Conservation (phyloP, 2,329 filamentous ascomycete genomes). For the Aspergillus transmontanensis region DNA sequence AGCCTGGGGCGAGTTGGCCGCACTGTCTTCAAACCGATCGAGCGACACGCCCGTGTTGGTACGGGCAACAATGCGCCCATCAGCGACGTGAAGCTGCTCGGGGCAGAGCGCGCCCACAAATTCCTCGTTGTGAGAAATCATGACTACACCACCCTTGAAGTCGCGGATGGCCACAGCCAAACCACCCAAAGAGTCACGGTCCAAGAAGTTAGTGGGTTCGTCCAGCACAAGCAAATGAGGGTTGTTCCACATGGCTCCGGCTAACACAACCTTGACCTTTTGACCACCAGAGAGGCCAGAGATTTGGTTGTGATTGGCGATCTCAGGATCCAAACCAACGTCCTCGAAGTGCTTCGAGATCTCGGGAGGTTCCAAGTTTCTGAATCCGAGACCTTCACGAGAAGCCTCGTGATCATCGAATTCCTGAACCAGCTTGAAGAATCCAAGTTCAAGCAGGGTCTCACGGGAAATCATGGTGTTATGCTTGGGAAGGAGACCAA, state of each 20-base stretch:
- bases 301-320: slow-evolving; percentile 98
- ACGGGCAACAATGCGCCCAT: slow-evolving; percentile 83
- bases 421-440: slow-evolving; percentile 92
- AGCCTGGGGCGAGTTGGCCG: slow-evolving; percentile 60
- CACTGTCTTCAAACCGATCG: slow-evolving; percentile 84
- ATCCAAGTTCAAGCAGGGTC: slow-evolving; percentile 82
- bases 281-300: slow-evolving; percentile 93
- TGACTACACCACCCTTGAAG: slow-evolving; percentile 96
- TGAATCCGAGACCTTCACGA: slow-evolving; percentile 96
- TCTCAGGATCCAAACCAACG: slow-evolving; percentile 91
- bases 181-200: slow-evolving; percentile 94
- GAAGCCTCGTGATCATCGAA: slow-evolving; percentile 99
- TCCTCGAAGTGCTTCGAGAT: slow-evolving; percentile 99
- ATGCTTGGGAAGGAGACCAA: slow-evolving; percentile 82
- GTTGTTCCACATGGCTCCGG: slow-evolving; percentile 98
- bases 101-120: slow-evolving; percentile 94
- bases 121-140: slow-evolving; percentile 99
- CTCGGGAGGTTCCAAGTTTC: slow-evolving; percentile 85
- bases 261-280: slow-evolving; percentile 98
- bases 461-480: slow-evolving; percentile 93
- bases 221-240: slow-evolving; percentile 95
- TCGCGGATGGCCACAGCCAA: slow-evolving; percentile 97
- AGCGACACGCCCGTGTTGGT: slow-evolving; percentile 72
- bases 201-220: slow-evolving; percentile 98
- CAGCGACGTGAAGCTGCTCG: slow-evolving; percentile 93